These are phyloP conservation scores for Monosporascus sp. DNA, from an alignment of 2,329 filamentous ascomycete genomes.

Conservation along the genomic window DNA sequence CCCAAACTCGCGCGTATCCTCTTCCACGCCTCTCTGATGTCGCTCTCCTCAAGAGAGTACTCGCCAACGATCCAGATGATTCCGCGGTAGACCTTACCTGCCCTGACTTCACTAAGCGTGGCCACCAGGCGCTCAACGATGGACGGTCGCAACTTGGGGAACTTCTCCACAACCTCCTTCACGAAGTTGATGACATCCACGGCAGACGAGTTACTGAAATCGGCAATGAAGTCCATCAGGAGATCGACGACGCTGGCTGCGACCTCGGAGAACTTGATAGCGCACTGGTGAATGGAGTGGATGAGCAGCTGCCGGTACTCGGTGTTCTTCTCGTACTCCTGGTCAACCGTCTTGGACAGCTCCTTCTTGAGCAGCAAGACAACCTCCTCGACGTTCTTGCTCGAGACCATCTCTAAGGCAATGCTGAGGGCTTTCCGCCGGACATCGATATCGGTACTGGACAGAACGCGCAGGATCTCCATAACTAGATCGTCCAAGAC, in stretches of 20 bases:
- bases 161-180: conserved; percentile 98
- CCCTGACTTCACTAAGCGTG: conserved; percentile 86
- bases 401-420: conserved; percentile 95
- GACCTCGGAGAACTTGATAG: conserved; percentile 98
- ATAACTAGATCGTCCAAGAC: conserved; percentile 91
- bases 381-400: conserved; percentile 98
- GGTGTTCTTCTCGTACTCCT: conserved; percentile 97
- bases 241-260: conserved; percentile 94
- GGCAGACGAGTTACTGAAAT: conserved; percentile 95
- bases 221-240: conserved; percentile 97
- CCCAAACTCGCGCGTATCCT: conserved; percentile 88
- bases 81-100: conserved; percentile 94
- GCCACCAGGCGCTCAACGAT: conserved; percentile 87
- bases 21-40: conserved; percentile 96
- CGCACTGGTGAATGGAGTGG: conserved; percentile 95
- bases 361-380: conserved; percentile 96
- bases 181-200: conserved; percentile 98
- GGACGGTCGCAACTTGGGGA: conserved; percentile 79
- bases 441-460: conserved; percentile 93
- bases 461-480: conserved; percentile 93
- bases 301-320: conserved; percentile 95
- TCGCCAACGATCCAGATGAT: conserved; percentile 98
- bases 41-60: conserved; percentile 88
- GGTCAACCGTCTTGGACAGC: conserved; percentile 92
- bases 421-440: conserved; percentile 85